Conservation (phyloP, 768 basidiomycete genomes). For the Lactarius quietus region DNA sequence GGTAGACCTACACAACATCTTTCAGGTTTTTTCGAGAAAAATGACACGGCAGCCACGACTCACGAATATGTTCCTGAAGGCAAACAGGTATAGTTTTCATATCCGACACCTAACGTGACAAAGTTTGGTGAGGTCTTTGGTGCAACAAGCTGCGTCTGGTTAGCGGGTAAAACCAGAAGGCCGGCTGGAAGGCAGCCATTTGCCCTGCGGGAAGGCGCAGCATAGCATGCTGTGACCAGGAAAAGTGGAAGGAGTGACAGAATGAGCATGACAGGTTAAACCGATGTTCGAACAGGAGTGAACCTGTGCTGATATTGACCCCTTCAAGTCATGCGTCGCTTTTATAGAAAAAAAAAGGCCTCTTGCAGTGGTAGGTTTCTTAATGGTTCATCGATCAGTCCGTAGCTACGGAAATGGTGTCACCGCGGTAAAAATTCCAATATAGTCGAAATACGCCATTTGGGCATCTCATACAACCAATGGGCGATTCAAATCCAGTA, state of each 20-base stretch:
- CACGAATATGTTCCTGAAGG: neutral
- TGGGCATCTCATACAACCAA: too few relatives aligned
- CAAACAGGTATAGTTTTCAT: constrained; percentile 15
- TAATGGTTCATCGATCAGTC: neutral
- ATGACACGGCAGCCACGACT: neutral
- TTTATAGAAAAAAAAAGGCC: neutral
- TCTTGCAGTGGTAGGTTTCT: neutral
- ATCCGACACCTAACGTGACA: constrained; percentile 1
- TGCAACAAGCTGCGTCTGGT: neutral
- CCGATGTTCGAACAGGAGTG: neutral
- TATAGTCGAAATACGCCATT: too few relatives aligned
- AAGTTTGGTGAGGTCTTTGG: neutral
- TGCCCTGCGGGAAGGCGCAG: neutral
- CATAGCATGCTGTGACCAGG: neutral
- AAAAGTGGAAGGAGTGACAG: neutral
- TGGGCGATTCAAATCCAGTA: too few relatives aligned
- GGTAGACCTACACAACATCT: neutral
- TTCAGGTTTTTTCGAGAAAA: neutral
- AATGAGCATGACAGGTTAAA: too few relatives aligned
- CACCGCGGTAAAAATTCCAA: neutral
- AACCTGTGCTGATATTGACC: neutral
- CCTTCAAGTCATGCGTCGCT: neutral
- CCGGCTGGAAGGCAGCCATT: neutral
- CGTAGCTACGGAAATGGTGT: too few relatives aligned
- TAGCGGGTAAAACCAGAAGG: neutral